Base-by-base conservation (phyloP, 2,329 filamentous ascomycete genomes). In the Cryphonectria nitschkei region DNA sequence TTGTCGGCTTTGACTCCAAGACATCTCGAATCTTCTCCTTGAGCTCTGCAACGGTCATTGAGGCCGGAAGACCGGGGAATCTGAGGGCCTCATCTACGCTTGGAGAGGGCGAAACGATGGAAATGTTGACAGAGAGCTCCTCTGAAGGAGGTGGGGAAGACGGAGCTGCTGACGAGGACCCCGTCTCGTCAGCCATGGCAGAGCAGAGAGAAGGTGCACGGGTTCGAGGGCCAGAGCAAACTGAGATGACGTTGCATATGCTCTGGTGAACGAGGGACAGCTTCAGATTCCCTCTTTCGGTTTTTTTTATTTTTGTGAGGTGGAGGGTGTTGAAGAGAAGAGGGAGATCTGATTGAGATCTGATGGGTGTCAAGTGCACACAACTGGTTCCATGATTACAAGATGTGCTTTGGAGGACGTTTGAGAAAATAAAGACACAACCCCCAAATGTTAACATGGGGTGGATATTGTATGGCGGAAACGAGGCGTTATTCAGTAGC, bases 31-130 rank as follows among this genome's bases (percentile, higher is more conserved):
- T 89, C 76, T 81, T 86, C 60, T 85, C 84, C 77, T 90, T 90
- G 46, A 91, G 79, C 77, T 89, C 81, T 69, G 83, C 84, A 64
- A 90, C 81, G 0, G 87, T 89, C 1, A 86, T 88, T 1, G 81
- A 80, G 56, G 82, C 81, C 19, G 85, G 80, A 14, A 90, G 78
- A 32, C 80, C 78, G 34, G 83, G 80, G 63, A 90, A 86, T 58
- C 80, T 78, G 65, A 90, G 77, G 22, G 85, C 85, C 29, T 83
- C 81, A 67, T 82, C 84, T 16, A 89, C 85, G 50, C 84, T 84
- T 65, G 84, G 80, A 19, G 87, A 89, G 4, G 88, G 88, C 72
- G 88, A 90, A 56, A 90, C 77, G 71, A 91, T 81, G 73, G 88
- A 84, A 66, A 91, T 81, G 70, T 85, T 88, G 78, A 90, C 84